phyloP scores from a whole-genome alignment of 495 filamentous ascomycete genomes.

The Daldinia decipiens region DNA sequence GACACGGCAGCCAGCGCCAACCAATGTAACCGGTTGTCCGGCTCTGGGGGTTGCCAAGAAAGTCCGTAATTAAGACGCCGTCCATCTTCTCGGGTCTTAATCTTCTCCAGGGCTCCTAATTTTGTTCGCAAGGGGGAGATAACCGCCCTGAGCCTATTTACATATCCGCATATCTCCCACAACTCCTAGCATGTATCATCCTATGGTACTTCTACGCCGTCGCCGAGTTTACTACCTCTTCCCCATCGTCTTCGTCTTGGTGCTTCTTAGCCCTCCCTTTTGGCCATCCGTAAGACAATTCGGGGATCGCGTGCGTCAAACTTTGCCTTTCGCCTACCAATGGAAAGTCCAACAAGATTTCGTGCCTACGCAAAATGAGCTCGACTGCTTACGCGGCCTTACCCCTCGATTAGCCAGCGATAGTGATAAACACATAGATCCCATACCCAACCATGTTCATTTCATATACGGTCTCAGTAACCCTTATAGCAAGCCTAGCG shows the following conservation, averaged over 20 bases:
- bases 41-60: conserved; percentile 30
- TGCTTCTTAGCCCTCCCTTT: conserved; percentile 42
- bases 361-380: conserved; percentile 49
- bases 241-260: conserved; percentile 39
- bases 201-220: conserved; percentile 38
- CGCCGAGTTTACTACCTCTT: conserved; percentile 39
- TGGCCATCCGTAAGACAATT: conserved; percentile 48
- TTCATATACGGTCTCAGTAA: conserved; percentile 58
- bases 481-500: conserved; percentile 49
- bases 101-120: conserved; percentile 11
- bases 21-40: conserved; percentile 21
- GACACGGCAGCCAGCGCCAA: conserved; percentile 21
- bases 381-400: conserved; percentile 52
- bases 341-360: conserved; percentile 54
- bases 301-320: conserved; percentile 53
- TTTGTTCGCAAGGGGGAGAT: conserved; percentile 3
- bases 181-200: conserved; percentile 30
- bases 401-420: conserved; percentile 32
- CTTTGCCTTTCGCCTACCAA: conserved; percentile 54
- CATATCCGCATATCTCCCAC: conserved; percentile 9
- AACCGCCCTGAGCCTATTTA: conserved; percentile 8
- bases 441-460: conserved; percentile 61
- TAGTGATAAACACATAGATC: conserved; percentile 36
- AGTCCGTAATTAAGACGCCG: conserved; percentile 22
- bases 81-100: conserved; percentile 11